Conservation (phyloP, 1,284 basidiomycete species). For the Microbotryum silenes-acaulis region DNA sequence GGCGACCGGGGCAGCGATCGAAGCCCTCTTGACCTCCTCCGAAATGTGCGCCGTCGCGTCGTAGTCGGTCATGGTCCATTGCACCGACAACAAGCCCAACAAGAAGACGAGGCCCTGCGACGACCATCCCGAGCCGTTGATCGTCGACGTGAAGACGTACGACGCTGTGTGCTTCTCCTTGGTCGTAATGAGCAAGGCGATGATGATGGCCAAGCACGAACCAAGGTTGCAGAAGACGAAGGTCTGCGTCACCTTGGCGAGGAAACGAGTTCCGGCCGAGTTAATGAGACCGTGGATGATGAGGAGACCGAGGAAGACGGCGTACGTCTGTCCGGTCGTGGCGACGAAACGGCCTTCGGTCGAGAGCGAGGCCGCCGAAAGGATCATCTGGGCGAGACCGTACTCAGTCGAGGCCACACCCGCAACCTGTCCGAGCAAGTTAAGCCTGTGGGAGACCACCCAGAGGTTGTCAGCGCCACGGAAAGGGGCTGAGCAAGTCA, state of each 20-base stretch:
- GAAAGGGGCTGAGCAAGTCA: background rate
- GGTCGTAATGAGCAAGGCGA: slow-evolving; percentile 71
- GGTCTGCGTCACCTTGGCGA: slow-evolving; percentile 66
- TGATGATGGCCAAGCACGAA: slow-evolving; percentile 56
- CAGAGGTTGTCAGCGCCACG: background rate
- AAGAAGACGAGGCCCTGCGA: slow-evolving; percentile 74
- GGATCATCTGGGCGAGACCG: slow-evolving; percentile 81
- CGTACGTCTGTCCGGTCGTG: slow-evolving; percentile 59
- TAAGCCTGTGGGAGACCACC: slow-evolving; percentile 49
- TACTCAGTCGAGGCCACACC: slow-evolving; percentile 82
- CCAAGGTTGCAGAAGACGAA: slow-evolving; percentile 87
- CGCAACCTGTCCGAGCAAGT: slow-evolving; percentile 76
- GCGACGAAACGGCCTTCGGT: slow-evolving; percentile 49
- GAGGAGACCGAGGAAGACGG: slow-evolving; percentile 63
- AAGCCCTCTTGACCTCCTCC: slow-evolving; percentile 81
- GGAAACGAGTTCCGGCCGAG: slow-evolving; percentile 68
- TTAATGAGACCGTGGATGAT: slow-evolving; percentile 54
- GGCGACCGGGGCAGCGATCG: slow-evolving; percentile 65
- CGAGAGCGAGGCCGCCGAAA: slow-evolving; percentile 55
- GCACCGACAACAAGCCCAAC: slow-evolving; percentile 78
- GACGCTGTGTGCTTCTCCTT: slow-evolving; percentile 67
- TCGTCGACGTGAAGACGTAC: slow-evolving; percentile 68
- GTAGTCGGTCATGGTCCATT: slow-evolving; percentile 69
- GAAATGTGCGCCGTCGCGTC: slow-evolving; percentile 70
- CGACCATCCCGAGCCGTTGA: slow-evolving; percentile 71